Percentiles rank a stretch among this genome's conserved stretches.
These are phyloP conservation scores for Mucor irregularis DNA, from an alignment of 371 early-diverging fungal genomes.

Conservation along the genomic window DNA sequence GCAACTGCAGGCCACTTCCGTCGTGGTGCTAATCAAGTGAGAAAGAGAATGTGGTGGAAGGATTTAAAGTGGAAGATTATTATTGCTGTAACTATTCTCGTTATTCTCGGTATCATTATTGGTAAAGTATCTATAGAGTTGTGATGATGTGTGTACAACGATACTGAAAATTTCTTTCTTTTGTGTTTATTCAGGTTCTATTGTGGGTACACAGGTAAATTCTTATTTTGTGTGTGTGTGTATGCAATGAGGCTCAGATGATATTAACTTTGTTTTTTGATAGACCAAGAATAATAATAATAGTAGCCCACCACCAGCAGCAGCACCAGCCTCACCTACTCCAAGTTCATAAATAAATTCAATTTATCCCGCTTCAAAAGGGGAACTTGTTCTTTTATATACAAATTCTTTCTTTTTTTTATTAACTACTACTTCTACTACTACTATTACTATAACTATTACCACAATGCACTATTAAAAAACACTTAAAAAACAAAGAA, in stretches of 20 bases:
- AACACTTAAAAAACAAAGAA: no score
- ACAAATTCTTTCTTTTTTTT: no score
- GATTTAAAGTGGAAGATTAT: conserved; percentile 93
- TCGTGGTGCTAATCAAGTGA: conserved; percentile 80
- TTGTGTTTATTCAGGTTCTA: conserved; percentile 23
- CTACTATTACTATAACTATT: no score
- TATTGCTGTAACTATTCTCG: conserved; percentile 70
- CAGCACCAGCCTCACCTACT: not conserved
- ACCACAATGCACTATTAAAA: no score
- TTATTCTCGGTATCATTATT: conserved; percentile 66
- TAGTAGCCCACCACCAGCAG: not conserved
- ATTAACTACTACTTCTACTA: no score
- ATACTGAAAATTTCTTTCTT: not conserved
- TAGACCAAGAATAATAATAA: conserved; percentile 8
- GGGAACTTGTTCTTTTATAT: no score
- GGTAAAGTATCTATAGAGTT: conserved; percentile 3
- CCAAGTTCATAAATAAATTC: not conserved
- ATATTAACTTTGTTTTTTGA: not conserved
- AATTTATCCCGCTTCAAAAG: no score
- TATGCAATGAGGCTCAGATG: conserved; percentile 9
- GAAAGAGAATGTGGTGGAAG: conserved; percentile 91
- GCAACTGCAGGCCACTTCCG: conserved; percentile 80
- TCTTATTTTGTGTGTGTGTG: no score
- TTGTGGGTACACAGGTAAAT: conserved; percentile 49
- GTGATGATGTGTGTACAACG: not conserved